Base-by-base conservation (phyloP, 768 basidiomycete species). In the Suillus sp. region DNA sequence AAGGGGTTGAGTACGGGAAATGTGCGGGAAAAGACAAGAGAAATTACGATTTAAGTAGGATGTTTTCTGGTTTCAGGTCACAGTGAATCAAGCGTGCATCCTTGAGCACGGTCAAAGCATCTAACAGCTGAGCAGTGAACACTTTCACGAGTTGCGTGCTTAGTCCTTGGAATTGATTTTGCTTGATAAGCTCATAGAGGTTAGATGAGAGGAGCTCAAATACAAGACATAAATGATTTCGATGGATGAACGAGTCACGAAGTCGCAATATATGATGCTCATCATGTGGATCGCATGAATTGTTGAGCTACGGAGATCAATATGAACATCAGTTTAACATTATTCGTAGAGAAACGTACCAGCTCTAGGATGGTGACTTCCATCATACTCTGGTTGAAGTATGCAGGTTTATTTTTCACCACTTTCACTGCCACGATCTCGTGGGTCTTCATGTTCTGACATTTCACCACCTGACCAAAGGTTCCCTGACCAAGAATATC, bases 361-460 rank as follows among this genome's bases (percentile, higher is more conserved):
- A 99, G 80, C 75, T 99, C 95, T 51, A 99, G 81, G 65, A 99
- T 99, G 1, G 95, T 97, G 32, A 99, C 96, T 77, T 99, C 97
- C 97, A 99, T 99, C 92, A 97, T 98, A 76, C 92, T 94, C 78
- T 99, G 97, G 73, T 99, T 98, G 77, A 97, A 95, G 80, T 99
- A 99, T 0, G 97, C 97, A 6, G 96, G 97, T 78, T 99, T 99
- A 78, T 99, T 99, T 82, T 99, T 99, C 68, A 99, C 95, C 9
- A 99, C 97, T 78, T 99, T 99, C 65, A 99, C 97, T 27, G 97
- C 97, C 50, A 97, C 95, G 61, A 99, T 93, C 74, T 98, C 96
- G 77, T 99, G 95, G 35, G 94, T 97, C 80, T 96, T 95, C 90
- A 98, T 96, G 74, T 99, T 99, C 76, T 99, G 97, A 73, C 97